A percentile compares a stretch with the other conserved stretches of the same genome.
Evolutionary conservation across 148 eudicot species (phyloP).

Genomic region (Chenopodium berlandieri): DNA sequence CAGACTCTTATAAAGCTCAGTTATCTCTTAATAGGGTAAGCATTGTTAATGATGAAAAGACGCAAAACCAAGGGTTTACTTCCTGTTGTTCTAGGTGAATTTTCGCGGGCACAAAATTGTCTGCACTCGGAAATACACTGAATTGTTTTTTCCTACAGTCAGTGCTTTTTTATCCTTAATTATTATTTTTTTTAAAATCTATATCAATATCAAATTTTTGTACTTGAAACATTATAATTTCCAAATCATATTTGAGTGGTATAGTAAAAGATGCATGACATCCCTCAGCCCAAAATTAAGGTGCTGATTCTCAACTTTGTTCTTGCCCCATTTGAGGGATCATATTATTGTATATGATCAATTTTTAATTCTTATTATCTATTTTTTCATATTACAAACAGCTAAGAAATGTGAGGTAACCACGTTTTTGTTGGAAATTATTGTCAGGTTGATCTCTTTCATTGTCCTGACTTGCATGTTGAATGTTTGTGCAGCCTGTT

Average conservation of each 20-base stretch:
- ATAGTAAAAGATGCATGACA: constrained; percentile 19
- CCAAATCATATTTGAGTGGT: constrained; percentile 24
- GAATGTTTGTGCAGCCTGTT: constrained; percentile 2
- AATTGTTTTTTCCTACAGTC: constrained; percentile 4
- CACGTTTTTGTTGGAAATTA: constrained; percentile 23
- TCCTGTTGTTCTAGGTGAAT: constrained; percentile 53
- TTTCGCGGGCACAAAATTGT: neutral
- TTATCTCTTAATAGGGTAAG: constrained; percentile 64
- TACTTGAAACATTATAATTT: constrained; percentile 6
- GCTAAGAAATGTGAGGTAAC: constrained; percentile 26
- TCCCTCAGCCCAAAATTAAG: constrained; percentile 5
- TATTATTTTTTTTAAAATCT: neutral
- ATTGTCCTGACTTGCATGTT: neutral
- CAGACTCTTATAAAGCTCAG: constrained; percentile 64
- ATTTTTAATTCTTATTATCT: neutral
- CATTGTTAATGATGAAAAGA: constrained; percentile 47
- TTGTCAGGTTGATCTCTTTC: constrained; percentile 12
- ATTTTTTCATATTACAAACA: constrained; percentile 12
- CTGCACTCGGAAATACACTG: constrained; percentile 4
- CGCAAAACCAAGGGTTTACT: constrained; percentile 27
- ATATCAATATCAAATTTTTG: constrained; percentile 13
- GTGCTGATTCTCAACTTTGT: neutral
- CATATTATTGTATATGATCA: constrained; percentile 16
- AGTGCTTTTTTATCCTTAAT: neutral
- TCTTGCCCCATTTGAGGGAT: constrained; percentile 12